These are phyloP conservation scores for Trichophyton equinum DNA, from an alignment of 2,329 filamentous ascomycete genomes.

Conservation along the genomic window DNA sequence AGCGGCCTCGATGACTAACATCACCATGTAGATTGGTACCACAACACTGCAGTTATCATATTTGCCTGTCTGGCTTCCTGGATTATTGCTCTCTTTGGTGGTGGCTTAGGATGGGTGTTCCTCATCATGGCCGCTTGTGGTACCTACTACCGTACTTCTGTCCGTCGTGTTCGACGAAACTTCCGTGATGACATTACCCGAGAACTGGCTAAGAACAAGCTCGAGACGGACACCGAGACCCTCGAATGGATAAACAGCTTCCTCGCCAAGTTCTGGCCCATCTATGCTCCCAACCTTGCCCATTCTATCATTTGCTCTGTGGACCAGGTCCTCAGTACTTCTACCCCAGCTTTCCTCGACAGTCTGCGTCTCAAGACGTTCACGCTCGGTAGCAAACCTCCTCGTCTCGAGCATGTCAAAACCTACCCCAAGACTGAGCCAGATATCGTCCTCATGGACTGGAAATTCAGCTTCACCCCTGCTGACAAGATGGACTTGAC, in stretches of 20 bases:
- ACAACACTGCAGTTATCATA: constrained; percentile 86
- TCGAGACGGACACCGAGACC: constrained; percentile 84
- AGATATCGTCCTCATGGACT: constrained; percentile 96
- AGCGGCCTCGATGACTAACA: not conserved
- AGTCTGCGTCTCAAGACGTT: constrained; percentile 90
- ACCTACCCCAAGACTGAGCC: constrained; percentile 93
- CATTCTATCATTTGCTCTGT: constrained; percentile 87
- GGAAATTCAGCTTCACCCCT: constrained; percentile 98
- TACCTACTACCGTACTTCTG: constrained; percentile 92
- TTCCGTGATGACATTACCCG: constrained; percentile 88
- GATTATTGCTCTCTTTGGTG: constrained; percentile 78
- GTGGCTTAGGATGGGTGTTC: constrained; percentile 84
- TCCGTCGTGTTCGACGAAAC: constrained; percentile 85
- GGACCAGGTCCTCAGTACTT: constrained; percentile 86
- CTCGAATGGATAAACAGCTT: constrained; percentile 99
- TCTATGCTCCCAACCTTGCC: constrained; percentile 87
- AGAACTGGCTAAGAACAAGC: constrained; percentile 70
- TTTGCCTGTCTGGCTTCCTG: constrained; percentile 87
- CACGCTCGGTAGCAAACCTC: constrained; percentile 85
- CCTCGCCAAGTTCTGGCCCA: constrained; percentile 97
- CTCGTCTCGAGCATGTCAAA: constrained; percentile 93
- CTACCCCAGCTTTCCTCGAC: constrained; percentile 84
- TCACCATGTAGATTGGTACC: constrained; percentile 71
- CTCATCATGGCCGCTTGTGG: constrained; percentile 83
- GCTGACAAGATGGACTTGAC: constrained; percentile 92